Conservation (phyloP, 139 green algal species). For the Coelastrella sp. region DNA sequence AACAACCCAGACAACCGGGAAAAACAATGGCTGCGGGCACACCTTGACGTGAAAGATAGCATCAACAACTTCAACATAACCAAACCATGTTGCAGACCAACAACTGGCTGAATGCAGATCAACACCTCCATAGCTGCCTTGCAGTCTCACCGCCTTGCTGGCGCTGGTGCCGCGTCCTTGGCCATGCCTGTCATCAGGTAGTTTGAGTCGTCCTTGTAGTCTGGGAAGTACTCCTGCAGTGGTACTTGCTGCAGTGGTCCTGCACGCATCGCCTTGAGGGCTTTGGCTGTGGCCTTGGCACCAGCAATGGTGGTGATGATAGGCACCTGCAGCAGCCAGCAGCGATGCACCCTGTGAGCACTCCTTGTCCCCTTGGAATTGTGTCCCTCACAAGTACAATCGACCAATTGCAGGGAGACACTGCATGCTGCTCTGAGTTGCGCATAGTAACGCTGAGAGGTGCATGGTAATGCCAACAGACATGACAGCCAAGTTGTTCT, state of each 20-base stretch:
- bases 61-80: background rate
- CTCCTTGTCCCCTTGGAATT: no score
- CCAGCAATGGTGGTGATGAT: constrained; percentile 97
- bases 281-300: constrained; percentile 84
- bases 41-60: no score
- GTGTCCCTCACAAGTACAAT: background rate
- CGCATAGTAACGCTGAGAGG: no score
- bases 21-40: no score
- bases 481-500: no score
- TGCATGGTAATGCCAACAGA: no score
- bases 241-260: constrained; percentile 83
- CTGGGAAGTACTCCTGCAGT: constrained; percentile 73
- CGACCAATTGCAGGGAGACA: background rate
- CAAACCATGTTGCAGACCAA: background rate
- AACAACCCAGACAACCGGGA: no score
- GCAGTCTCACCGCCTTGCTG: constrained; percentile 3
- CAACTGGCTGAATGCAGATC: no score
- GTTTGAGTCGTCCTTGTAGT: constrained; percentile 56
- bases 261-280: constrained; percentile 84
- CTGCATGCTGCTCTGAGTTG: background rate
- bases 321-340: constrained; percentile 79
- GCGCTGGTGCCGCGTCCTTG: constrained; percentile 19
- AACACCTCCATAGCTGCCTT: background rate
- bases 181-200: constrained; percentile 44
- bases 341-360: no score